Base-by-base conservation (phyloP, 148 eudicot genomes). In the Vaccinium vitisidaea region DNA sequence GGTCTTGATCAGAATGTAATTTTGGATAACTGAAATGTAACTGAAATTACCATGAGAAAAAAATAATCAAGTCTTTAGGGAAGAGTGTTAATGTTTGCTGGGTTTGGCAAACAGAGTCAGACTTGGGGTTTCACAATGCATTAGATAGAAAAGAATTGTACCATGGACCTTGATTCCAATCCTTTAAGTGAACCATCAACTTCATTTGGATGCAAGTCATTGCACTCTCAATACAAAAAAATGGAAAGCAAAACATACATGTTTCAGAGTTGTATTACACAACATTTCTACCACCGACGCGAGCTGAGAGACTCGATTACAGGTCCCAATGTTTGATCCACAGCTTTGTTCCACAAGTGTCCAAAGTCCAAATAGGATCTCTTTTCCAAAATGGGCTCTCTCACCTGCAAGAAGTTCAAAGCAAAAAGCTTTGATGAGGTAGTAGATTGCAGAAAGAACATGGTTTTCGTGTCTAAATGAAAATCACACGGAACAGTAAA, bases 321-420 rank as follows among this genome's bases (percentile, higher is more conserved):
- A 63, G 92, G 85, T 79, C 94, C 89, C 48, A 92, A 86, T 80
- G 90, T 89, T 89, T 88, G 89, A 86, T 94, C 97, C 80, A 94
- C 93, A 49, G 90, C 90, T 89, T 90, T 94, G 91, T 94, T 94
- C 95, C 98, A 94, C 16, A 91, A 63, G 81, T 91, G 92, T 67
- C 92, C 93, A 83, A 92, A 54, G 78, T 90, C 94, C 14, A 88
- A 58, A 55, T 84, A 89, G 79, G 90, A 76, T 70, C 86, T 84
- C 87, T 83, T 90, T 84, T 80, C 91, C 80, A 87, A 32, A 27
- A 87, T 59, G 80, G 92, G 92, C 86, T 86, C 88, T 85, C 79
- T 88, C 53, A 86, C 81, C 95, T 93, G 94, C 80, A 85, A 32
- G 63, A 82, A 77, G 21, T 74, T 81, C 71, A 85, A 80, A 77